These are phyloP conservation scores for Tuber aestivum DNA, from an alignment of 495 filamentous ascomycete species.

Conservation along the genomic window DNA sequence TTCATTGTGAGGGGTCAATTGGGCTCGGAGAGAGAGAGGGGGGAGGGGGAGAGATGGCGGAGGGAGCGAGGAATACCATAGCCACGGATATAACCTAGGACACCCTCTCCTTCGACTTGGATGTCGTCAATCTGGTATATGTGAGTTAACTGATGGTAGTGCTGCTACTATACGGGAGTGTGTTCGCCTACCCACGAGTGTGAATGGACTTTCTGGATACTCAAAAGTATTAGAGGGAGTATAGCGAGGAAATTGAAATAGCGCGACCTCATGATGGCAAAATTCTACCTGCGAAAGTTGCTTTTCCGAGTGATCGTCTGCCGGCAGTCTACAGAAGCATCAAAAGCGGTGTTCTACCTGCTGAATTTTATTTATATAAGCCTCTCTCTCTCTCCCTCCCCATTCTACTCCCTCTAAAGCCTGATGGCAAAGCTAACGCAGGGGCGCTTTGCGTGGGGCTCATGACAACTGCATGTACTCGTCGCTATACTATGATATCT, in stretches of 20 bases:
- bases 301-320: neutral
- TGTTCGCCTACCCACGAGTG: constrained; percentile 1
- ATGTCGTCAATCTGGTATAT: constrained; percentile 14
- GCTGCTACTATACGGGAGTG: neutral
- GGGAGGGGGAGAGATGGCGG: neutral
- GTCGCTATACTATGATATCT: neutral
- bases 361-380: constrained; percentile 1
- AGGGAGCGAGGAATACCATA: constrained; percentile 13
- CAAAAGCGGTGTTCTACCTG: neutral
- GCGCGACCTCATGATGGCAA: neutral
- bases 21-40: neutral
- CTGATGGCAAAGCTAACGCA: neutral
- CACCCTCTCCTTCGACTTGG: constrained; percentile 16
- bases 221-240: neutral
- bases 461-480: neutral
- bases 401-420: neutral
- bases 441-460: neutral
- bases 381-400: neutral
- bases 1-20: constrained; percentile 7
- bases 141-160: neutral
- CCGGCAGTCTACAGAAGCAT: neutral
- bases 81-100: constrained; percentile 22
- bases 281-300: neutral
- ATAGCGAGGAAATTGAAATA: neutral
- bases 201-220: neutral